Base-by-base conservation (phyloP, 805 yeast species). In the Wickerhamomyces silvicola region DNA sequence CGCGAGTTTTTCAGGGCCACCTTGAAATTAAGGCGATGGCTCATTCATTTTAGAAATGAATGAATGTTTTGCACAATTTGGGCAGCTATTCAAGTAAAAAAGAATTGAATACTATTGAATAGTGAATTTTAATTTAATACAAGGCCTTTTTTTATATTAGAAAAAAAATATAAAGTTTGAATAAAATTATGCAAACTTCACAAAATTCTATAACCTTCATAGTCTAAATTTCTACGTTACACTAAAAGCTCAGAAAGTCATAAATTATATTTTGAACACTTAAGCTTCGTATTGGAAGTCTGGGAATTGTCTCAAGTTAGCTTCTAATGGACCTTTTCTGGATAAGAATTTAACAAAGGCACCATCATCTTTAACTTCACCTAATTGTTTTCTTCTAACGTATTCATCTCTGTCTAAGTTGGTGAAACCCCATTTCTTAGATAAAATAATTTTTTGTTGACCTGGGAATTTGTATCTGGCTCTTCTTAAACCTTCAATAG, bases 381-480 rank as follows among this genome's bases (percentile, higher is more conserved):
- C 95, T 64, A 49, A 39, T 28, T 86, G 83, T 69, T 83, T 82
- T 77, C 92, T 87, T 75, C 81, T 85, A 61, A 74, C 78, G 82
- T 90, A 92, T 62, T 92, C 97, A 41, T 75, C 95, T 76, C 98
- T 85, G 94, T 90, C 78, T 65, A 92, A 82, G 70, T 83, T 84
- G 71, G 99, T 92, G 97, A 92, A 92, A 75, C 99, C 99, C 99
- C 99, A 92, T 76, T 92, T 92, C 94, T 92, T 92, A 57, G 99
- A 92, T 71, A 92, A 73, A 63, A 92, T 92, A 66, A 92, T 92
- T 80, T 81, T 90, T 76, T 92, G 99, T 78, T 92, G 99, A 78
- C 99, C 99, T 71, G 99, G 99, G 97, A 92, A 92, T 90, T 92
- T 92, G 85, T 92, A 92, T 79, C 97, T 90, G 54, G 97, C 94